phyloP scores from a whole-genome alignment of 345 rosid species.

The Crucihimalaya himalaica region DNA sequence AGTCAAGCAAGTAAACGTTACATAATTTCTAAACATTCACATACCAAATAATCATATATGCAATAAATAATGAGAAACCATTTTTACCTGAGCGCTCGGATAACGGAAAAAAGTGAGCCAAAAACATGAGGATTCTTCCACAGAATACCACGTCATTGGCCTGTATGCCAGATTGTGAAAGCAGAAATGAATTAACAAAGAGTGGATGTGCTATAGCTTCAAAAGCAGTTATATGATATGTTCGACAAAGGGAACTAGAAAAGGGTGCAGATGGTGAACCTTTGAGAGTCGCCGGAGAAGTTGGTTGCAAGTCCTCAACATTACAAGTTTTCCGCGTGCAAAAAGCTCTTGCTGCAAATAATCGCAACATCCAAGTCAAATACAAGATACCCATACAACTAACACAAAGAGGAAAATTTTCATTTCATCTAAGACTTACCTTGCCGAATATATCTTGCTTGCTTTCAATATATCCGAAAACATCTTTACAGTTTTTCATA shows the following conservation, averaged over 20 bases:
- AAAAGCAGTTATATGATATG: background rate
- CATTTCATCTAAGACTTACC: slow-evolving; percentile 44
- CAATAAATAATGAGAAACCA: slow-evolving; percentile 14
- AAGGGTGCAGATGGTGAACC: slow-evolving; percentile 45
- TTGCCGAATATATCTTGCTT: slow-evolving; percentile 94
- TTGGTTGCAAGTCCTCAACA: slow-evolving; percentile 99
- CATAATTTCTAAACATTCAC: slow-evolving; percentile 12
- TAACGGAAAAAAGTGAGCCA: slow-evolving; percentile 93
- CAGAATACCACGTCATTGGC: slow-evolving; percentile 97
- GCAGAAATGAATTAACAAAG: slow-evolving; percentile 5
- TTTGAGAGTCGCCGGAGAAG: slow-evolving; percentile 97
- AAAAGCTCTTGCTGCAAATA: slow-evolving; percentile 87
- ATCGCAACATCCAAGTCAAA: slow-evolving; percentile 27
- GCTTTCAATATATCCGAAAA: slow-evolving; percentile 90
- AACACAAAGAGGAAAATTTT: background rate
- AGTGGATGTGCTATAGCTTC: slow-evolving; percentile 14
- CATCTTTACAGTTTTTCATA: slow-evolving; percentile 91
- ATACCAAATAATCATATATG: background rate
- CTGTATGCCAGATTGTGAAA: slow-evolving; percentile 48
- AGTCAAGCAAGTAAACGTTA: slow-evolving; percentile 23
- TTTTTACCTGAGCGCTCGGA: slow-evolving; percentile 91
- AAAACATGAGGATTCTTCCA: slow-evolving; percentile 94
- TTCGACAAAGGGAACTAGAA: slow-evolving; percentile 15
- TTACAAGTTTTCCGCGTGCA: slow-evolving; percentile 99
- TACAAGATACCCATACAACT: slow-evolving; percentile 15